These are phyloP conservation scores for Silene conica DNA, from an alignment of 148 eudicot genomes.

Conservation along the genomic window DNA sequence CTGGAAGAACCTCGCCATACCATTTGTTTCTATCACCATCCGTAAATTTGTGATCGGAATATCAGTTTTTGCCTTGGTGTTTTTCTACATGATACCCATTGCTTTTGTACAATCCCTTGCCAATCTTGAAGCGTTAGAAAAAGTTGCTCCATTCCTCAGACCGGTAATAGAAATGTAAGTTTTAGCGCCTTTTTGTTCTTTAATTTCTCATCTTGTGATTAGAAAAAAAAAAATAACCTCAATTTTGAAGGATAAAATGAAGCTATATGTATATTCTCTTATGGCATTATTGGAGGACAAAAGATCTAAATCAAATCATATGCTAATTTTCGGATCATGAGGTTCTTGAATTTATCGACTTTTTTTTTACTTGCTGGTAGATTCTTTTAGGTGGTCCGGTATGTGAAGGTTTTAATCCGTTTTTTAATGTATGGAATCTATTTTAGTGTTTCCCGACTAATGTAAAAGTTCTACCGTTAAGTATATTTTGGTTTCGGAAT, in stretches of 20 bases:
- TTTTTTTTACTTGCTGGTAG: no score
- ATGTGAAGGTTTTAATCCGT: no score
- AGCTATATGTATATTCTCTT: no score
- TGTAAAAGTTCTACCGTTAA: neutral
- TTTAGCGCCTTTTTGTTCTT: neutral
- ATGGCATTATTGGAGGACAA: no score
- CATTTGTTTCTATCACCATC: conserved; percentile 71
- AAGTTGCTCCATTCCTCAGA: conserved; percentile 76
- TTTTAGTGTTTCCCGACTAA: no score
- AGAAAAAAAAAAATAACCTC: neutral
- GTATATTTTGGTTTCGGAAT: neutral
- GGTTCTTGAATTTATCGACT: no score
- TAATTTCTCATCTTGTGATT: neutral
- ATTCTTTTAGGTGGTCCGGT: no score
- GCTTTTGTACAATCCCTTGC: conserved; percentile 97
- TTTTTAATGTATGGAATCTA: no score
- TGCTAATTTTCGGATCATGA: no score
- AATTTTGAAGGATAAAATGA: neutral
- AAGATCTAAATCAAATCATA: no score
- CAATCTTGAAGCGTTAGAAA: conserved; percentile 88
- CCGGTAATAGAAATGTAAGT: conserved; percentile 78
- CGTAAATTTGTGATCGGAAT: conserved; percentile 69
- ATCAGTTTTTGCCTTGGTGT: conserved; percentile 70
- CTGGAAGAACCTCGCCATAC: conserved; percentile 84
- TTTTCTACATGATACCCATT: conserved; percentile 96